These are phyloP conservation scores for Fistulinella prunicolor DNA, from an alignment of 768 basidiomycete genomes.

Conservation along the genomic window DNA sequence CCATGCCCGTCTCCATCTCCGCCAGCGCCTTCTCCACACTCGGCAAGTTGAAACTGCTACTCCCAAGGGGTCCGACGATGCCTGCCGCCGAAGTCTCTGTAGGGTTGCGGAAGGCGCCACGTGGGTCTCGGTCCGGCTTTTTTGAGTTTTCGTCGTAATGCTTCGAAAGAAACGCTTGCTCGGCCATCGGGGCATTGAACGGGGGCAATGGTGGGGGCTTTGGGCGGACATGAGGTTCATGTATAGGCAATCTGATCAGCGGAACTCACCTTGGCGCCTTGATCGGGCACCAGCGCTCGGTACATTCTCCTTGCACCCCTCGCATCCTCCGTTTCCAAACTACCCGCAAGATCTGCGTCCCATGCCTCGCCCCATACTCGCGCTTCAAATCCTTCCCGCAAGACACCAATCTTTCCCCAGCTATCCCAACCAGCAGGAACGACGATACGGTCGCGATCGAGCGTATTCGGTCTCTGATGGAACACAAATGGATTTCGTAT, in stretches of 20 bases:
- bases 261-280: slow-evolving; percentile 61
- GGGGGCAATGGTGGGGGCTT: slow-evolving; percentile 67
- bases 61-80: slow-evolving; percentile 91
- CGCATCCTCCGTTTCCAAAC: slow-evolving; percentile 38
- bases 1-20: slow-evolving; percentile 75
- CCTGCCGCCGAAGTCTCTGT: slow-evolving; percentile 59
- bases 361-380: slow-evolving; percentile 76
- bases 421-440: slow-evolving; percentile 98
- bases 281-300: slow-evolving; percentile 68
- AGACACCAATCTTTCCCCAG: slow-evolving; percentile 91
- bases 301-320: slow-evolving; percentile 66
- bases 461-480: slow-evolving; percentile 79
- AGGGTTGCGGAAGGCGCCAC: slow-evolving; percentile 80
- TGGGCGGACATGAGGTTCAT: slow-evolving; percentile 1
- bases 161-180: slow-evolving; percentile 87
- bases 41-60: slow-evolving; percentile 80
- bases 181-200: slow-evolving; percentile 79
- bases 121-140: slow-evolving; percentile 87
- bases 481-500: slow-evolving; percentile 84
- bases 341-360: slow-evolving; percentile 65
- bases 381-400: slow-evolving; percentile 90
- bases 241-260: background rate
- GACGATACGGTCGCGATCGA: slow-evolving; percentile 90
- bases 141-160: slow-evolving; percentile 92
- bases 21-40: slow-evolving; percentile 83